Base-by-base conservation (phyloP, 805 yeast genomes). In the Diddensiella santjacobensis region DNA sequence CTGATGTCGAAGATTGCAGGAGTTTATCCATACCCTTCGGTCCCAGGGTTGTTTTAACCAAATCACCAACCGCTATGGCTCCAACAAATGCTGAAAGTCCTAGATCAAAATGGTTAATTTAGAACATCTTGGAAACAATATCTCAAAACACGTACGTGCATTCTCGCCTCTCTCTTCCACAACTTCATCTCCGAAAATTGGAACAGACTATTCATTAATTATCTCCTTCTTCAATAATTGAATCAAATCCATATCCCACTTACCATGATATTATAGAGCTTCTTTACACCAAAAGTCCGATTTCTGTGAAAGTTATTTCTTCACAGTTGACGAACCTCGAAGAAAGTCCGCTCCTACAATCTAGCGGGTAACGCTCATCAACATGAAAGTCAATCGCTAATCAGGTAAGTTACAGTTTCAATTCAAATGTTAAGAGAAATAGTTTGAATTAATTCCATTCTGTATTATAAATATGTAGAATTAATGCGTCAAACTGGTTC, bases 11-110 rank as follows among this genome's bases (percentile, higher is more conserved):
- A 56, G 95, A 83, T 62, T 88, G 96, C 53, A 93, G 73, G 54
- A 93, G 73, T 67, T 93, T 93, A 68, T 93, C 99, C 98, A 93
- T 91, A 54, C 99, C 99, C 65, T 93, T 91, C 53, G 99, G 99
- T 13, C 99, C 99, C 55, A 93, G 72, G 2, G 99, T 86, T 24
- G 89, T 74, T 68, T 91, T 91, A 40, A 91, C 99, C 52, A 93
- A 76, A 68, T 93, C 99, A 45, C 99, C 99, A 30, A 93, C 99
- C 36, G 99, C 99, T 64, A 93, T 91, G 56, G 99, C 99, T 42
- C 99, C 99, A 8, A 93, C 95, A 68, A 93, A 93, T 2, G 99
- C 88, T 4, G 96, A 87, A 73, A 91, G 75, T 22, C 63, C 38
- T 35, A 17, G 15, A 35, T 35, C 20, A 8, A 35, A 35, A 60